Percentiles rank a stretch among this genome's conserved stretches.
Conservation (phyloP, 2,329 filamentous ascomycete genomes). For the Leptographium lundbergii region DNA sequence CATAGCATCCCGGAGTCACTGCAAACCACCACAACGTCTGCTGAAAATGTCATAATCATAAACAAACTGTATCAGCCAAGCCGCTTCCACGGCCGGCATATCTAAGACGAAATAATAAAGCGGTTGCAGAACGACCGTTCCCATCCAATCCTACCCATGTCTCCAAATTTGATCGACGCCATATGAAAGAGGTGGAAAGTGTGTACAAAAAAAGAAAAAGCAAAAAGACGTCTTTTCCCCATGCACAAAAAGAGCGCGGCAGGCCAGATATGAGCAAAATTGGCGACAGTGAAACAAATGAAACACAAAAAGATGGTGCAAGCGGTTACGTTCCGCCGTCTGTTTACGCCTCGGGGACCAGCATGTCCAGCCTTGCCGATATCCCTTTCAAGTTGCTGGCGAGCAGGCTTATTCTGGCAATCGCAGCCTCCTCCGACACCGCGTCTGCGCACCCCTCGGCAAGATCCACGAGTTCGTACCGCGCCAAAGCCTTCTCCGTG, state of each 20-base stretch:
- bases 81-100: not conserved
- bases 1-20: not conserved
- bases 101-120: not conserved
- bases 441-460: constrained; percentile 38
- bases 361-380: constrained; percentile 23
- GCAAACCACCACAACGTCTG: not conserved
- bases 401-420: constrained; percentile 38
- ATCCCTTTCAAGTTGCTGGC: constrained; percentile 25
- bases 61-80: not conserved
- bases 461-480: constrained; percentile 52
- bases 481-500: constrained; percentile 49
- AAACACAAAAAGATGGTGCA: not conserved
- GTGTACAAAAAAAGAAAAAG: not conserved
- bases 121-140: not conserved
- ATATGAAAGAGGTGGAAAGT: not conserved
- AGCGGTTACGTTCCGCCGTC: not conserved
- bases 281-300: not conserved
- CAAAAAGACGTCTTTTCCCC: too few relatives aligned
- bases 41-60: not conserved
- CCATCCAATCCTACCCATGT: not conserved
- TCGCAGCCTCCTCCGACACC: constrained; percentile 27
- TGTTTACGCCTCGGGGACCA: constrained; percentile 19
- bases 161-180: not conserved
- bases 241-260: not conserved
- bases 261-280: not conserved